Percentiles rank a stretch among this genome's conserved stretches.
Conservation (phyloP, 2,329 filamentous ascomycete species). For the Cryphonectria japonica region DNA sequence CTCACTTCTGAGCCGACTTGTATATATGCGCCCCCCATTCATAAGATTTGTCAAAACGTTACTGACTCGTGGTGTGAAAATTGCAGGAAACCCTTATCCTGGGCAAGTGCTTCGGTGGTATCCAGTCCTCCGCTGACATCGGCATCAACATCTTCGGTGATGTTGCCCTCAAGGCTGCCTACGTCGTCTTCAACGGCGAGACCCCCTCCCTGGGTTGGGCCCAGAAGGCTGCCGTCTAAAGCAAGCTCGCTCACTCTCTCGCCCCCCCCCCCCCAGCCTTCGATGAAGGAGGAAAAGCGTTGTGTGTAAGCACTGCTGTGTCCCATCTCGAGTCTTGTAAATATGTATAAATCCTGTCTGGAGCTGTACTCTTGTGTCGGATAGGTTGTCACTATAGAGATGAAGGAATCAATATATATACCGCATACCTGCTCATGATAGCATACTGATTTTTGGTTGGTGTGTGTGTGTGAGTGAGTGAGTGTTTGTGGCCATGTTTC, state of each 20-base stretch:
- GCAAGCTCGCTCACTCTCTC: background rate
- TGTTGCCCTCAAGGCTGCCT: conserved; percentile 71
- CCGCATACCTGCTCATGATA: background rate
- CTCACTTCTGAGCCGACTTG: background rate
- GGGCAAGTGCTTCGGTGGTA: conserved; percentile 63
- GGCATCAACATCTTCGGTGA: conserved; percentile 70
- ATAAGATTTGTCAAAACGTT: background rate
- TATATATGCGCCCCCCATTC: background rate
- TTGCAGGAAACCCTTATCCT: background rate
- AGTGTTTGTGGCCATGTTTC: background rate
- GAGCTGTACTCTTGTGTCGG: background rate
- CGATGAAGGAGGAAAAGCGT: background rate
- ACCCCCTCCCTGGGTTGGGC: conserved; percentile 30
- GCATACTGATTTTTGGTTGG: background rate
- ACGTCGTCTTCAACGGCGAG: conserved; percentile 63
- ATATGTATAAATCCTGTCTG: conserved; percentile 8
- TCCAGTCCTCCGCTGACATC: conserved; percentile 62
- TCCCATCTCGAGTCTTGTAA: background rate
- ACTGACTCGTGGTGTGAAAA: conserved; percentile 1
- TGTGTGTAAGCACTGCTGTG: background rate
- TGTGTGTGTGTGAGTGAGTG: background rate
- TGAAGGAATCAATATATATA: conserved; percentile 3
- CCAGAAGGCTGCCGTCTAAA: conserved; percentile 17
- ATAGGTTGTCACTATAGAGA: conserved; percentile 2
- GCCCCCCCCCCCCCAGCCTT: background rate